Evolutionary conservation across 2,329 filamentous ascomycete species (phyloP).

Genomic region (Pseudogymnoascus sp.): DNA sequence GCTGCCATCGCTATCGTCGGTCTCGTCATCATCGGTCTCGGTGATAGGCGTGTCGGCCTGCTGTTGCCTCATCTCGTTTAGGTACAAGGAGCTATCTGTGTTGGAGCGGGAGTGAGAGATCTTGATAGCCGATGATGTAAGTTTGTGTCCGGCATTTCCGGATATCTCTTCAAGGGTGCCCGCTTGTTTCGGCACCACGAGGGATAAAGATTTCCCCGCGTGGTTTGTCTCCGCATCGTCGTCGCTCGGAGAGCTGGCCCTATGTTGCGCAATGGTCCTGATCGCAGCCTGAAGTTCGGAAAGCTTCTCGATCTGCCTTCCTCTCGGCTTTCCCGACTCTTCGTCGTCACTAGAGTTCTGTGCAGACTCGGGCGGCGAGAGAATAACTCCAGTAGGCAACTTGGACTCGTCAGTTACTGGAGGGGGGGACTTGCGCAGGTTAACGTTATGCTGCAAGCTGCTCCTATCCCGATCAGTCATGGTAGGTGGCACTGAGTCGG

Average conservation of each 20-base stretch:
- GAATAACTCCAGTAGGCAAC: constrained; percentile 76
- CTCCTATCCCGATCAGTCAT: constrained; percentile 23
- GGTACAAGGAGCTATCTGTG: constrained; percentile 41
- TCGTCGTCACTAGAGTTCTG: constrained; percentile 81
- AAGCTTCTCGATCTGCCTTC: constrained; percentile 25
- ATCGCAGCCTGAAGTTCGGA: constrained; percentile 73
- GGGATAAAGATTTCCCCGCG: constrained; percentile 21
- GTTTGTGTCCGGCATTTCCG: not conserved
- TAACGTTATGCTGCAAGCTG: constrained; percentile 38
- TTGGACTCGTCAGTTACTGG: constrained; percentile 61
- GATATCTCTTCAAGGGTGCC: constrained; percentile 25
- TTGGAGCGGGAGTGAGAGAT: constrained; percentile 25
- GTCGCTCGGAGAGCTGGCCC: constrained; percentile 46
- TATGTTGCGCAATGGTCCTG: constrained; percentile 63
- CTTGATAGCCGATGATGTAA: constrained; percentile 19
- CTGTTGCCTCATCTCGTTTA: constrained; percentile 22
- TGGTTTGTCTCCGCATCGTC: constrained; percentile 17
- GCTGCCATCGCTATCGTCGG: constrained; percentile 45
- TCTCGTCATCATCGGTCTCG: constrained; percentile 53
- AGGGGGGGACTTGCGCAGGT: constrained; percentile 75
- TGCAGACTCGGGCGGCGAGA: constrained; percentile 83
- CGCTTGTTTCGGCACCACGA: constrained; percentile 32
- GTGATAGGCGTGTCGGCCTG: constrained; percentile 32
- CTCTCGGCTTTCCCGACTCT: constrained; percentile 37
- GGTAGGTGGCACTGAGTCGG: constrained; percentile 21